Percentiles rank a stretch among this genome's conserved stretches.
These are phyloP conservation scores for Rhodotorula sp. DNA, from an alignment of 1,284 basidiomycete species.

Conservation along the genomic window DNA sequence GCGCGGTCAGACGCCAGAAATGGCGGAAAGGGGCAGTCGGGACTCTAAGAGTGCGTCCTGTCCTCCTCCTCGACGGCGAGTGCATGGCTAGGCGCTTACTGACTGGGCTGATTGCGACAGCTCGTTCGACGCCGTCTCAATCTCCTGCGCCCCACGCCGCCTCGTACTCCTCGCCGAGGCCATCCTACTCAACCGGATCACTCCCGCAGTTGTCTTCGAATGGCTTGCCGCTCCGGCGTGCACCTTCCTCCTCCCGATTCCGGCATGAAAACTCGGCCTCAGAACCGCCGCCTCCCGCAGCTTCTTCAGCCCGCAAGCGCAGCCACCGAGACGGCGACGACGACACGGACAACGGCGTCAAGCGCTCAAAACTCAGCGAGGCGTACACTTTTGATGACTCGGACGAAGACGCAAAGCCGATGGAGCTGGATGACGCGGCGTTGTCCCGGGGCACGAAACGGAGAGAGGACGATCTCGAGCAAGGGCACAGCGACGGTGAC, in stretches of 20 bases:
- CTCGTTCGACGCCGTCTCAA: neutral
- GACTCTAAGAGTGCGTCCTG: neutral
- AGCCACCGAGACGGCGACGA: constrained; percentile 4
- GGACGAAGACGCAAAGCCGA: constrained; percentile 12
- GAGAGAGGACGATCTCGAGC: neutral
- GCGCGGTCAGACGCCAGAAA: neutral
- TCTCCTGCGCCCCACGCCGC: neutral
- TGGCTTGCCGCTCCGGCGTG: neutral
- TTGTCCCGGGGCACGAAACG: constrained; percentile 1
- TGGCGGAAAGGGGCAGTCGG: neutral
- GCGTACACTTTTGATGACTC: constrained; percentile 4
- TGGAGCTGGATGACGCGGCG: constrained; percentile 18
- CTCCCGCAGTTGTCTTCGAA: neutral
- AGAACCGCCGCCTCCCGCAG: neutral
- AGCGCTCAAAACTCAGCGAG: constrained; percentile 5
- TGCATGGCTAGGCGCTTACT: neutral
- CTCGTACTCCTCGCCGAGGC: neutral
- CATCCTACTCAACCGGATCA: neutral
- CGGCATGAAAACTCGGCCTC: neutral
- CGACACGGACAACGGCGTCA: neutral
- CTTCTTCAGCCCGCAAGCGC: constrained; percentile 6
- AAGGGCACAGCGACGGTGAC: neutral
- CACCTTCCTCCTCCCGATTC: neutral
- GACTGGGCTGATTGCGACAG: neutral
- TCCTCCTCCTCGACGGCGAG: neutral